phyloP scores from a whole-genome alignment of 495 filamentous ascomycete genomes.

The Chlorociboria aeruginascens region DNA sequence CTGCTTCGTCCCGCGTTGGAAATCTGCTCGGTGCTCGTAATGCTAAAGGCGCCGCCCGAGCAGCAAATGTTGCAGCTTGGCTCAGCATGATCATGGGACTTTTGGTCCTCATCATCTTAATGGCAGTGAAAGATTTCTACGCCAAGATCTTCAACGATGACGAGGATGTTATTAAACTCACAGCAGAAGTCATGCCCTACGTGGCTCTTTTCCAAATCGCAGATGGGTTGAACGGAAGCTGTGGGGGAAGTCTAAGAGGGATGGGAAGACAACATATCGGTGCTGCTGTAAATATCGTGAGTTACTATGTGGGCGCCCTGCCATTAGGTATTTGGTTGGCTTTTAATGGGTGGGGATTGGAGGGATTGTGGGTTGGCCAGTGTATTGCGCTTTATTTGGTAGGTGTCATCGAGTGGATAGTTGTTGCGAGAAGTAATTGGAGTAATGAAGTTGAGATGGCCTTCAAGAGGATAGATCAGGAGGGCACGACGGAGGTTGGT shows the following conservation, averaged over 20 bases:
- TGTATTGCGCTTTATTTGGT: conserved; percentile 84
- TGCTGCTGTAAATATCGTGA: conserved; percentile 77
- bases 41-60: conserved; percentile 53
- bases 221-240: conserved; percentile 77
- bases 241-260: conserved; percentile 69
- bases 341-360: conserved; percentile 80
- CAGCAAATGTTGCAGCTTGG: conserved; percentile 68
- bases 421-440: conserved; percentile 73
- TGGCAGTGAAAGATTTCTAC: conserved; percentile 64
- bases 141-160: conserved; percentile 82
- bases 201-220: conserved; percentile 94
- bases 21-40: conserved; percentile 69
- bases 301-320: conserved; percentile 78
- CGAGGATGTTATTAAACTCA: conserved; percentile 56
- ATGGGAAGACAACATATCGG: conserved; percentile 87
- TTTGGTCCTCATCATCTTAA: conserved; percentile 57
- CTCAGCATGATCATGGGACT: conserved; percentile 59
- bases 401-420: conserved; percentile 65
- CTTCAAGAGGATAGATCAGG: conserved; percentile 62
- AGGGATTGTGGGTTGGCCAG: conserved; percentile 79
- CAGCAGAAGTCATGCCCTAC: conserved; percentile 72
- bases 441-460: conserved; percentile 64
- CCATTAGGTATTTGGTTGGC: conserved; percentile 79
- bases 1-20: conserved; percentile 67
- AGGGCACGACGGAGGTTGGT: conserved; percentile 8